Base-by-base conservation (phyloP, 1,284 basidiomycete genomes). In the Ceratorhiza oryzae-sativae region DNA sequence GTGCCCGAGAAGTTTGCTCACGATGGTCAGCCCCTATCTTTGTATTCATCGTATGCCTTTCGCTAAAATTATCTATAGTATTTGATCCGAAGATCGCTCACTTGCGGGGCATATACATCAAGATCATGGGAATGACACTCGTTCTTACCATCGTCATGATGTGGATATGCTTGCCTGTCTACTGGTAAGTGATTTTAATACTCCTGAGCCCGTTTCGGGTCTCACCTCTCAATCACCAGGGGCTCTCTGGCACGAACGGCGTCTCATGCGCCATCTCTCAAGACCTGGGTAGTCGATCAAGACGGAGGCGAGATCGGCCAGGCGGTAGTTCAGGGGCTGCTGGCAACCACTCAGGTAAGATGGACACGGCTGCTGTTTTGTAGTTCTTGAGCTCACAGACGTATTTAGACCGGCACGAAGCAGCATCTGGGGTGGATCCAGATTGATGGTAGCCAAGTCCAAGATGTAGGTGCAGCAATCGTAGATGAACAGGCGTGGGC, bases 251-350 rank as follows among this genome's bases (percentile, higher is more conserved):
- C 73, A 8, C 74, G 70, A 18, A 55, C 32, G 5, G 27, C 41
- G 2, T 39, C 46, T 3, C 58, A 70, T 27, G 53, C 67, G 25
- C 71, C 74, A n/a, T 51, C 81, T 56, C 79, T 85, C 23, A 80
- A 80, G 8, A 81, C 82, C 0, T 81, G 82, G 75, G 80, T 84
- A 59, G 80, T 85, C 71, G 81, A 85, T 76, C 80, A 82, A 41
- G 85, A 85, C 75, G 81, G 80, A 23, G 80, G 79, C 0, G 77
- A 77, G 3, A 77, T 86, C 42, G 84, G 84, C 4, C 73, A 78
- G 20, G 76, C 77, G 0, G 74, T 86, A 18, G 76, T 75, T 42
- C 65, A 74, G 3, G 77, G 78, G 13, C 76, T 81, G 15, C 62
- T 73, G 34, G 78, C 77, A 53, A 79, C 77, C 48, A 76, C 78